Conservation (phyloP, 1,139 yeast genomes). For the Pichia sp. region DNA sequence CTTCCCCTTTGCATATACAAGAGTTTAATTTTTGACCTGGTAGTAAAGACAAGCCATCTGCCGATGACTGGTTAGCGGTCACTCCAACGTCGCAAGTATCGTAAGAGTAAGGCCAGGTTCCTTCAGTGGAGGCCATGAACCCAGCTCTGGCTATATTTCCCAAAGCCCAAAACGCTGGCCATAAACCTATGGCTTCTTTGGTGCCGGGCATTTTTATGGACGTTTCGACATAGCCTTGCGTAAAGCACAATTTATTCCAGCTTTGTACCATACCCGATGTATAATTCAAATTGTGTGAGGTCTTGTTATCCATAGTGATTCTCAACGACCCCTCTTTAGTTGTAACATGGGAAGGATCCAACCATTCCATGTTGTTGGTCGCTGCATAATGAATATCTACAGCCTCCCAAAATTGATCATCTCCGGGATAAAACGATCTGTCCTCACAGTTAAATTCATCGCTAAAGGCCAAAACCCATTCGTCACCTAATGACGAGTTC, state of each 20-base stretch:
- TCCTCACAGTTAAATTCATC: constrained; percentile 62
- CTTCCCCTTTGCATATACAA: constrained; percentile 55
- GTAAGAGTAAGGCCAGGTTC: constrained; percentile 65
- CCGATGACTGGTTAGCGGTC: constrained; percentile 58
- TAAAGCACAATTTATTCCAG: constrained; percentile 60
- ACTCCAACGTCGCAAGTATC: constrained; percentile 61
- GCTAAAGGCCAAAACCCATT: constrained; percentile 51
- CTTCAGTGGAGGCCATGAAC: constrained; percentile 57
- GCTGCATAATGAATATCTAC: constrained; percentile 57
- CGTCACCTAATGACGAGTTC: constrained; percentile 41
- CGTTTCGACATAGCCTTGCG: constrained; percentile 52
- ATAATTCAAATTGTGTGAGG: constrained; percentile 53
- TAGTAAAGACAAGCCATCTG: constrained; percentile 56
- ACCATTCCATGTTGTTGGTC: constrained; percentile 62
- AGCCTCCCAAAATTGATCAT: constrained; percentile 60
- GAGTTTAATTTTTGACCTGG: constrained; percentile 55
- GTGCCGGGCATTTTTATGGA: constrained; percentile 51
- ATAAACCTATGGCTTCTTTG: constrained; percentile 52
- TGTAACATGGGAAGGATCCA: constrained; percentile 58
- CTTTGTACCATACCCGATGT: constrained; percentile 60
- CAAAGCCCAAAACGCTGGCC: constrained; percentile 67
- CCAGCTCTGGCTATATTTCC: constrained; percentile 64
- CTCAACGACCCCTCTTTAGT: constrained; percentile 50
- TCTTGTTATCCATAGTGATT: constrained; percentile 52
- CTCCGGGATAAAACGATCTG: constrained; percentile 58